phyloP scores from a whole-genome alignment of 106 monocot genomes.

The Platanthera zijinensis region DNA sequence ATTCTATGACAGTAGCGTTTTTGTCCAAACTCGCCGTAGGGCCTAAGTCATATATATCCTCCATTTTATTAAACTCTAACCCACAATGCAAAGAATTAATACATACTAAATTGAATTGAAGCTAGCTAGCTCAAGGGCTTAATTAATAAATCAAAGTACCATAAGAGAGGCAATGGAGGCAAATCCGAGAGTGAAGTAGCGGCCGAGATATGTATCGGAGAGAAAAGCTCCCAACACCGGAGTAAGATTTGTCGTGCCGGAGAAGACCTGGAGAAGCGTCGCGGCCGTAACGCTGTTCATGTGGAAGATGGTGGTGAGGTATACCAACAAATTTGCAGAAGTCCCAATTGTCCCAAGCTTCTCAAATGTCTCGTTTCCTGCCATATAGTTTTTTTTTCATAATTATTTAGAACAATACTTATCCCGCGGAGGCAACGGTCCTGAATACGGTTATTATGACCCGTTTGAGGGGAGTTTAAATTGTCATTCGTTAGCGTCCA shows the following conservation, averaged over 20 bases:
- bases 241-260: slow-evolving; percentile 37
- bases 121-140: too few species aligned
- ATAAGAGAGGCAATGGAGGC: slow-evolving; percentile 38
- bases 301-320: slow-evolving; percentile 43
- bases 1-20: too few species aligned
- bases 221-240: slow-evolving; percentile 48
- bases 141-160: too few species aligned
- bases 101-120: too few species aligned
- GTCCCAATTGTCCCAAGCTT: slow-evolving; percentile 62
- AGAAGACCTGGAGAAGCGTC: slow-evolving; percentile 22
- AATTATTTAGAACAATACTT: not conserved
- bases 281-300: slow-evolving; percentile 23
- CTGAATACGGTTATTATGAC: too few species aligned
- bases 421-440: too few species aligned
- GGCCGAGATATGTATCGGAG: slow-evolving; percentile 45
- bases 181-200: slow-evolving; percentile 41
- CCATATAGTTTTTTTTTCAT: not conserved
- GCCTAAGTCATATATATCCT: too few species aligned
- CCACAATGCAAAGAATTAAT: too few species aligned
- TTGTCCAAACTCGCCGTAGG: too few species aligned
- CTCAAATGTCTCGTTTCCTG: slow-evolving; percentile 72
- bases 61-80: too few species aligned
- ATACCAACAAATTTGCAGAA: slow-evolving; percentile 39
- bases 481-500: too few species aligned
- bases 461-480: too few species aligned